These are phyloP conservation scores for Xylariaceae sp. DNA, from an alignment of 2,329 filamentous ascomycete species.

Conservation along the genomic window DNA sequence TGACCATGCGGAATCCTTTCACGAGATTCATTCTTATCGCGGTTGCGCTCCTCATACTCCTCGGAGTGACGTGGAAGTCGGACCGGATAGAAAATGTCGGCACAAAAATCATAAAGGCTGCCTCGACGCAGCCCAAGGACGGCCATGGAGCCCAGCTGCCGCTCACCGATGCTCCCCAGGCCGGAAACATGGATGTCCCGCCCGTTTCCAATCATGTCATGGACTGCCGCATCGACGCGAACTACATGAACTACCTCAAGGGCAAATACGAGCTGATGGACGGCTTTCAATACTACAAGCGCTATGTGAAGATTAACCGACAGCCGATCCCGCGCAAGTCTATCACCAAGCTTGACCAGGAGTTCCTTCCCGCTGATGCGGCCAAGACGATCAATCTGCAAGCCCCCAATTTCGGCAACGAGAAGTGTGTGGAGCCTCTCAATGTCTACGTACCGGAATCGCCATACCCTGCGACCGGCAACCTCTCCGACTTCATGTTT, in stretches of 20 bases:
- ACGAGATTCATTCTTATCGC: constrained; percentile 41
- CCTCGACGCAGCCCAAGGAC: constrained; percentile 31
- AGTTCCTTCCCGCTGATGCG: constrained; percentile 40
- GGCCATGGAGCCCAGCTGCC: constrained; percentile 29
- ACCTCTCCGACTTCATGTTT: constrained; percentile 53
- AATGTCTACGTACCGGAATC: constrained; percentile 47
- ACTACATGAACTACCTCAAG: constrained; percentile 41
- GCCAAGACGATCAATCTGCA: constrained; percentile 44
- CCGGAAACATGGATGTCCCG: constrained; percentile 27
- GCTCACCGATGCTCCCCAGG: constrained; percentile 24
- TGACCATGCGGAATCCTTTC: constrained; percentile 46
- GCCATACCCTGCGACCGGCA: constrained; percentile 43
- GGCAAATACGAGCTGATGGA: constrained; percentile 43
- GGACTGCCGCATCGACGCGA: constrained; percentile 46
- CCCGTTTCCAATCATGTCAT: constrained; percentile 34
- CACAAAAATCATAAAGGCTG: constrained; percentile 38
- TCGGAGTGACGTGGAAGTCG: constrained; percentile 37
- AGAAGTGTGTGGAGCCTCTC: constrained; percentile 44
- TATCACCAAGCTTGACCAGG: constrained; percentile 45
- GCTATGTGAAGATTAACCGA: constrained; percentile 48
- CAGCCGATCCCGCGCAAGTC: constrained; percentile 44
- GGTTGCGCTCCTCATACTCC: constrained; percentile 38
- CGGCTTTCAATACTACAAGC: constrained; percentile 50
- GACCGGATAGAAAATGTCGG: constrained; percentile 37
- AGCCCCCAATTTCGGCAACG: constrained; percentile 36